A percentile compares a stretch with the other conserved stretches of the same genome.
Conservation (phyloP, 176 grass and related monocot genomes). For the Raddia guianensis region DNA sequence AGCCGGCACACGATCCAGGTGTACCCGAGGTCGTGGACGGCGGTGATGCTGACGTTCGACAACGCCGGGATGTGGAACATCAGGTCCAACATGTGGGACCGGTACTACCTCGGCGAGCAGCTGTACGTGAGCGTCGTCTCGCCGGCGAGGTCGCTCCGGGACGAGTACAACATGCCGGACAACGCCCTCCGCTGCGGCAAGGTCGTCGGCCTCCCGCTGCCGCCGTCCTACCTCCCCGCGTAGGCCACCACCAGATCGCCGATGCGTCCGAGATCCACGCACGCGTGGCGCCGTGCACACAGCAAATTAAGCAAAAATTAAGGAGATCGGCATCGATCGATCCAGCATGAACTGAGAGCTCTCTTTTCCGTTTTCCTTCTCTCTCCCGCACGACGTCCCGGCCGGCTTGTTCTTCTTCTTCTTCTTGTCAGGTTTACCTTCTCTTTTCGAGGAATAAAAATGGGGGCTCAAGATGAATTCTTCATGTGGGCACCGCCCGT, state of each 20-base stretch:
- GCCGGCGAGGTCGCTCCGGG: conserved; percentile 75
- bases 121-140: conserved; percentile 81
- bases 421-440: conserved; percentile 34
- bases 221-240: conserved; percentile 58
- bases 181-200: conserved; percentile 66
- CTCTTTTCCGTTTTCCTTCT: conserved; percentile 26
- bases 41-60: conserved; percentile 91
- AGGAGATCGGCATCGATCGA: no score
- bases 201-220: conserved; percentile 66
- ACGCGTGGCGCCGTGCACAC: conserved; percentile 36
- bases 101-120: conserved; percentile 78
- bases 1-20: conserved; percentile 94
- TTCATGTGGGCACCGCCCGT: conserved; percentile 1
- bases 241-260: background rate
- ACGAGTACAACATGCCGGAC: conserved; percentile 86
- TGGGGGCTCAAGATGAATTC: conserved; percentile 27
- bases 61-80: conserved; percentile 97
- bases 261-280: background rate
- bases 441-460: conserved; percentile 45
- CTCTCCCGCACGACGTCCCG: background rate
- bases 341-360: background rate
- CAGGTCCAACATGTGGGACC: conserved; percentile 77
- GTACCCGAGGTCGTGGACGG: conserved; percentile 94
- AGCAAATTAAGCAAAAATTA: background rate
- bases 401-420: background rate